Percentiles rank a stretch among this genome's conserved stretches.
Evolutionary conservation across 2,329 filamentous ascomycete species (phyloP).

Genomic region (Myrmaecium sp.): DNA sequence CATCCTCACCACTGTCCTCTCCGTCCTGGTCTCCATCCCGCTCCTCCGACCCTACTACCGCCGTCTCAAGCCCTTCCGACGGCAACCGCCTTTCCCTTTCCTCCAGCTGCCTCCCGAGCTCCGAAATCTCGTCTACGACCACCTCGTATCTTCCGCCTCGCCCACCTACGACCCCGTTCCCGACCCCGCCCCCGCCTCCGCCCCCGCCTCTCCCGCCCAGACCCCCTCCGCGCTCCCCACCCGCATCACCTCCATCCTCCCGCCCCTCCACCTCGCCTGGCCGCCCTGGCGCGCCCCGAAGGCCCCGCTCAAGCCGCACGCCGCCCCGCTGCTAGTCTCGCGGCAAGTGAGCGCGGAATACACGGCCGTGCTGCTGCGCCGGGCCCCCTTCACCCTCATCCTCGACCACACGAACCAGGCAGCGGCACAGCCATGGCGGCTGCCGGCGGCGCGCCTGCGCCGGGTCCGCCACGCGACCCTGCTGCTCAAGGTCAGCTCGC

Average conservation of each 20-base stretch:
- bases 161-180: neutral
- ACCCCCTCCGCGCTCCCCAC: no score
- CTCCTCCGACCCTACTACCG: no score
- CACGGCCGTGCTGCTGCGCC: constrained; percentile 17
- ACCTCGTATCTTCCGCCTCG: neutral
- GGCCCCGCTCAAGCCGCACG: no score
- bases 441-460: constrained; percentile 9
- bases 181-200: neutral
- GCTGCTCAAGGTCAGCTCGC: constrained; percentile 15
- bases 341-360: constrained; percentile 18
- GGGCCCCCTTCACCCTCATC: constrained; percentile 14
- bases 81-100: no score
- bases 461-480: constrained; percentile 13
- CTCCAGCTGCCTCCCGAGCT: no score
- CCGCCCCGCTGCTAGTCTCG: constrained; percentile 15
- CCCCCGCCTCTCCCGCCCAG: neutral
- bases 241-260: no score
- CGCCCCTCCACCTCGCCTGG: no score
- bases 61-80: no score
- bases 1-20: no score
- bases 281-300: no score
- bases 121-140: no score
- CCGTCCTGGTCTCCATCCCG: no score
- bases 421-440: constrained; percentile 12
- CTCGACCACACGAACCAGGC: constrained; percentile 16